These are phyloP conservation scores for Trichoderma sp. DNA, from an alignment of 2,329 filamentous ascomycete genomes.

Conservation along the genomic window DNA sequence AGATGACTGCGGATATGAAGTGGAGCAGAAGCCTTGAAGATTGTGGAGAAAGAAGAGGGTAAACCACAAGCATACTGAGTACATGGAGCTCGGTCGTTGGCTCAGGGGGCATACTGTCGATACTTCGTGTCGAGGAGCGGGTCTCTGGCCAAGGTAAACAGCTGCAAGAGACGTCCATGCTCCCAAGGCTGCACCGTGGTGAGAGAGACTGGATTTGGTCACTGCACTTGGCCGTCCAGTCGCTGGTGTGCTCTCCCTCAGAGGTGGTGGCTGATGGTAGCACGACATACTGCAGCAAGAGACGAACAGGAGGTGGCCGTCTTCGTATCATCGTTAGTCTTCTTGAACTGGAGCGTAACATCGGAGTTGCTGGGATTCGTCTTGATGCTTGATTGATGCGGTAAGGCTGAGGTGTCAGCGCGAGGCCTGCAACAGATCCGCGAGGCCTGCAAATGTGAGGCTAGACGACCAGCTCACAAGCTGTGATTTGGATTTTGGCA, in stretches of 20 bases:
- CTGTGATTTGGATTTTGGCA: background rate
- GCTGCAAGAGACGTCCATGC: background rate
- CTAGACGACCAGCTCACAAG: background rate
- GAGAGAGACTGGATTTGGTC: background rate
- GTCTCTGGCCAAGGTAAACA: background rate
- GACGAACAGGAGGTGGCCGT: constrained; percentile 1
- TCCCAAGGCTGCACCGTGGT: background rate
- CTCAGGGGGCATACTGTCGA: background rate
- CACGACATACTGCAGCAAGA: background rate
- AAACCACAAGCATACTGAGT: background rate
- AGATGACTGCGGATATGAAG: constrained; percentile 16
- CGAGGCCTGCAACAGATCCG: constrained; percentile 21
- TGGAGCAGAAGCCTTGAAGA: constrained; percentile 7
- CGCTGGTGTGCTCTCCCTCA: background rate
- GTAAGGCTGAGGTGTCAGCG: constrained; percentile 27
- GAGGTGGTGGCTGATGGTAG: background rate
- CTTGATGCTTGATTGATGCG: background rate
- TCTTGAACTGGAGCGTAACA: constrained; percentile 21
- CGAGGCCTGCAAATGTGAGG: background rate
- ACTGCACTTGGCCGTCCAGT: background rate
- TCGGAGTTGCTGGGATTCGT: background rate
- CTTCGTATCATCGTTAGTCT: constrained; percentile 11
- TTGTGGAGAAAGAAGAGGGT: background rate
- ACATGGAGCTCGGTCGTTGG: background rate
- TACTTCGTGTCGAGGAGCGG: background rate